These are phyloP conservation scores for Bjerkandera adusta DNA, from an alignment of 1,284 basidiomycete genomes.

Conservation along the genomic window DNA sequence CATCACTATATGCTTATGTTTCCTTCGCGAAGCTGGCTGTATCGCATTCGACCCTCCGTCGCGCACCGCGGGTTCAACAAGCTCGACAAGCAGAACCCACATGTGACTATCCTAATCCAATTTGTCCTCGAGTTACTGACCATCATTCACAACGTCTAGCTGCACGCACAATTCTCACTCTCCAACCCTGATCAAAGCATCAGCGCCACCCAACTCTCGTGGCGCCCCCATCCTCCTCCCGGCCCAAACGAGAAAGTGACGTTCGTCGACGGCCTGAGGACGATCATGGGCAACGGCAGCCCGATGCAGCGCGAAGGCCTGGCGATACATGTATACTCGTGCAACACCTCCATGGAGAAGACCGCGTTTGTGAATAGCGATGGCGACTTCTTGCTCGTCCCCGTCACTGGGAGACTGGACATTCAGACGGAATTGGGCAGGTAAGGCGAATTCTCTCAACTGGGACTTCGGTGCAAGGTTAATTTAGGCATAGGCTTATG, in stretches of 20 bases:
- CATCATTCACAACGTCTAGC: slow-evolving; percentile 27
- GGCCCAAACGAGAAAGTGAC: slow-evolving; percentile 42
- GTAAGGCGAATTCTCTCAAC: too few relatives aligned
- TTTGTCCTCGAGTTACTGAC: background rate
- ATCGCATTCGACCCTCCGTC: slow-evolving; percentile 68
- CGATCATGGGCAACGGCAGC: slow-evolving; percentile 63
- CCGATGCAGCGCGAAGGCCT: slow-evolving; percentile 59
- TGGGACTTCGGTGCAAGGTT: slow-evolving; percentile 7
- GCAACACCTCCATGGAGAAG: slow-evolving; percentile 63
- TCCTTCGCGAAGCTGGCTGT: slow-evolving; percentile 43
- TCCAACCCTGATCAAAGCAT: slow-evolving; percentile 58
- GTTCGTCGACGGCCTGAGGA: slow-evolving; percentile 64
- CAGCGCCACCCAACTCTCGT: slow-evolving; percentile 65
- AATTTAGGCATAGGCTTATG: slow-evolving; percentile 38
- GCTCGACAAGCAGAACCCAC: slow-evolving; percentile 49
- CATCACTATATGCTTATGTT: background rate
- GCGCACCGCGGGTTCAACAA: slow-evolving; percentile 62
- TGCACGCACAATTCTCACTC: slow-evolving; percentile 58
- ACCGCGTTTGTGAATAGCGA: slow-evolving; percentile 67
- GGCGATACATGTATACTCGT: slow-evolving; percentile 61
- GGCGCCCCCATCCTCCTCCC: slow-evolving; percentile 63
- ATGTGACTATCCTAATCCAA: slow-evolving; percentile 36
- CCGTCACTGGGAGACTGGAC: slow-evolving; percentile 62
- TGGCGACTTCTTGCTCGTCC: slow-evolving; percentile 68
- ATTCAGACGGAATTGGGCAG: slow-evolving; percentile 71